Conservation (phyloP, 2,329 filamentous ascomycete species). For the Venturia aucupariae region DNA sequence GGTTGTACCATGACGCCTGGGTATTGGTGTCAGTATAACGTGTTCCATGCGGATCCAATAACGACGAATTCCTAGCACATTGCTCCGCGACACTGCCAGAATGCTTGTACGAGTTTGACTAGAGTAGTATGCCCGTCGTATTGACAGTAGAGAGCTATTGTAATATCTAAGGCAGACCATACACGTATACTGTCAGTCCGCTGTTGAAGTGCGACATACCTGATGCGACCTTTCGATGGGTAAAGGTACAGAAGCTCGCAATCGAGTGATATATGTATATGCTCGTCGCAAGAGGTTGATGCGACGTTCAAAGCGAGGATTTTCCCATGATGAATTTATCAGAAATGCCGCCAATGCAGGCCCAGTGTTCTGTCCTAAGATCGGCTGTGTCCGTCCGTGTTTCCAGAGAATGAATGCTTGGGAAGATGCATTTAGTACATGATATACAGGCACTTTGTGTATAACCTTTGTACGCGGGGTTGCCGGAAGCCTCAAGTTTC, state of each 20-base stretch:
- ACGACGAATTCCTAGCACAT: background rate
- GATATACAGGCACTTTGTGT: background rate
- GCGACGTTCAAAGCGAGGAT: background rate
- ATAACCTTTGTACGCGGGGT: background rate
- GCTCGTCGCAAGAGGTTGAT: background rate
- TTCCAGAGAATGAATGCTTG: background rate
- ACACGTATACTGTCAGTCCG: background rate
- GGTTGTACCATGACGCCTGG: constrained; percentile 10
- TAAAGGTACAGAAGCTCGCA: background rate
- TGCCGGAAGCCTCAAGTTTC: background rate
- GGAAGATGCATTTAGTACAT: background rate
- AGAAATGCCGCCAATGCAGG: background rate
- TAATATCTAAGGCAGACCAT: background rate
- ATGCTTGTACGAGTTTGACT: background rate
- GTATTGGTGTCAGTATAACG: background rate
- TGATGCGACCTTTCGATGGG: background rate
- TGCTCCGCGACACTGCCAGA: background rate
- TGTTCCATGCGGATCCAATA: background rate
- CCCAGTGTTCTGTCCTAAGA: background rate
- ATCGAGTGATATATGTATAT: background rate
- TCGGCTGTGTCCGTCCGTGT: background rate
- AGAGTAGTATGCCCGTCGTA: background rate
- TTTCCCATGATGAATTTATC: background rate
- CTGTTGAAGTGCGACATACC: background rate
- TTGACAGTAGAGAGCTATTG: background rate